These are phyloP conservation scores for Penicillium soppii DNA, from an alignment of 495 filamentous ascomycete genomes.

Conservation along the genomic window DNA sequence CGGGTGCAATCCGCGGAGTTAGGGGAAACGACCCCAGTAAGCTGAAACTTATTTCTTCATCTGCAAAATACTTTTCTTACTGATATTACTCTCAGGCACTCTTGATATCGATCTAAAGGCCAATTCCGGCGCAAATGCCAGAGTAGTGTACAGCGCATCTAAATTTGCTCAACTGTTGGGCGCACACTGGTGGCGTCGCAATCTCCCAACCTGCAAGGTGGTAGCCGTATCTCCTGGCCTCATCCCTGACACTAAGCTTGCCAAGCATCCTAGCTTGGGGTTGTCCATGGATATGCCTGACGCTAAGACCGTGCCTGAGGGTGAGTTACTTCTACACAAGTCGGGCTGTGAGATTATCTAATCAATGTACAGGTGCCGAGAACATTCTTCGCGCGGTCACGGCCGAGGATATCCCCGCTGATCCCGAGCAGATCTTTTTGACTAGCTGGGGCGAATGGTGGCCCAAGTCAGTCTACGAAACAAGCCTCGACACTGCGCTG, in stretches of 20 bases:
- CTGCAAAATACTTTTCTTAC: too few relatives aligned
- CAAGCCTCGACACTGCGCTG: conserved; percentile 20
- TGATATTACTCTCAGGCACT: too few relatives aligned
- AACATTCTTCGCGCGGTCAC: conserved; percentile 25
- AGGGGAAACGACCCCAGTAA: conserved; percentile 23
- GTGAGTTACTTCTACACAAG: conserved; percentile 10
- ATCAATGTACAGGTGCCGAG: conserved; percentile 19
- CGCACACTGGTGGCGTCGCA: conserved; percentile 30
- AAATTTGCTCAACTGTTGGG: conserved; percentile 28
- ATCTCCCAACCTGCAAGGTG: conserved; percentile 22
- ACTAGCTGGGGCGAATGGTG: conserved; percentile 38
- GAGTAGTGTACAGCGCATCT: conserved; percentile 25
- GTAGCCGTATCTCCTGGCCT: conserved; percentile 30
- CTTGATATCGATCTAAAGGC: conserved; percentile 30
- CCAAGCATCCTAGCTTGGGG: conserved; percentile 11
- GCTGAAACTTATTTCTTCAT: neutral
- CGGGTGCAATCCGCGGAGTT: conserved; percentile 27
- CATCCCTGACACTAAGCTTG: conserved; percentile 29
- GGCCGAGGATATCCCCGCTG: conserved; percentile 18
- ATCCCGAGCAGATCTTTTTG: conserved; percentile 31
- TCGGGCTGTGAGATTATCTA: neutral
- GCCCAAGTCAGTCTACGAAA: conserved; percentile 26
- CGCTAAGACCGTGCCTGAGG: conserved; percentile 31
- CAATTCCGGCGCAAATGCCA: conserved; percentile 20
- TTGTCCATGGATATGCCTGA: conserved; percentile 31